phyloP scores from a whole-genome alignment of 1,139 yeast genomes.

The Hansenula sp. region DNA sequence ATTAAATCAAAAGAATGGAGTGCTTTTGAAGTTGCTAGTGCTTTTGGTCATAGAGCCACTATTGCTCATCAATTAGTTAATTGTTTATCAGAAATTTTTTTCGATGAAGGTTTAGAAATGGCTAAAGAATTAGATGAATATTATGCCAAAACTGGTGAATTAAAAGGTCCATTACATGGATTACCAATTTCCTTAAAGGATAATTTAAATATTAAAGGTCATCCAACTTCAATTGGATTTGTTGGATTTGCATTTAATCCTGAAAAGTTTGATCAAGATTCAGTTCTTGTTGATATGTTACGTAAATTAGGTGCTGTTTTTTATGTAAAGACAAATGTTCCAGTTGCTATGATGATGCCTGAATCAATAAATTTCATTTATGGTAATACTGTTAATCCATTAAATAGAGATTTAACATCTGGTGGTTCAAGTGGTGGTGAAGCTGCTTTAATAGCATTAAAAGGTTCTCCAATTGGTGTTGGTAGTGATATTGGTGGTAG shows the following conservation, averaged over 20 bases:
- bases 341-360: slow-evolving; percentile 50
- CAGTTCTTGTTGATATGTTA: slow-evolving; percentile 39
- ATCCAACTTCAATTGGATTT: slow-evolving; percentile 42
- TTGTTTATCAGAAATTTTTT: slow-evolving; percentile 37
- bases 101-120: slow-evolving; percentile 31
- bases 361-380: slow-evolving; percentile 43
- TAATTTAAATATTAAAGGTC: slow-evolving; percentile 42
- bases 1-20: slow-evolving; percentile 27
- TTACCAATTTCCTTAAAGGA: slow-evolving; percentile 59
- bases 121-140: slow-evolving; percentile 44
- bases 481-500: slow-evolving; percentile 69
- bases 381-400: slow-evolving; percentile 46
- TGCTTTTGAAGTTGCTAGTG: slow-evolving; percentile 38
- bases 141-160: slow-evolving; percentile 27
- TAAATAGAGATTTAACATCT: slow-evolving; percentile 37
- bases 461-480: slow-evolving; percentile 48
- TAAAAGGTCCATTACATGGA: slow-evolving; percentile 61
- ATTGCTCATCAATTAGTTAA: slow-evolving; percentile 53
- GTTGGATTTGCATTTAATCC: slow-evolving; percentile 32
- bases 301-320: slow-evolving; percentile 48
- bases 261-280: slow-evolving; percentile 28
- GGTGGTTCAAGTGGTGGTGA: slow-evolving; percentile 71
- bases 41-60: slow-evolving; percentile 53
- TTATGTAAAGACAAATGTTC: slow-evolving; percentile 54
- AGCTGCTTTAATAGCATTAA: slow-evolving; percentile 48